Evolutionary conservation across 495 filamentous ascomycete species (phyloP).

Genomic region (Podospora pseudoanserina): DNA sequence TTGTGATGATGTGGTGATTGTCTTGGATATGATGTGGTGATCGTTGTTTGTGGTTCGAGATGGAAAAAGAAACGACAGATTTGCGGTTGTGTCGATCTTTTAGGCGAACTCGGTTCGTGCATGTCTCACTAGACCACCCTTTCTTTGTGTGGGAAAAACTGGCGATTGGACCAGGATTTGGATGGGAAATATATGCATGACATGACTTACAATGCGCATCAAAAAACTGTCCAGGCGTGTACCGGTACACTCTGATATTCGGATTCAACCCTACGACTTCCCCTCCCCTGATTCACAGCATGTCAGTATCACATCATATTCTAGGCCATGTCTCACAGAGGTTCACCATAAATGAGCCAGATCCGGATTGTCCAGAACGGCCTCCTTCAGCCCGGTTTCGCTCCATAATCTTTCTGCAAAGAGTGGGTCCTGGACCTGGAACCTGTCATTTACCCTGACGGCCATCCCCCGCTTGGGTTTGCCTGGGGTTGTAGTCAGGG

Average conservation of each 20-base stretch:
- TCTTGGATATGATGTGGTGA: background rate
- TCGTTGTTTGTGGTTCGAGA: background rate
- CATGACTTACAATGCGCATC: slow-evolving; percentile 72
- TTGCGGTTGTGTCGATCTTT: too few relatives aligned
- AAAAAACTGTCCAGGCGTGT: slow-evolving; percentile 81
- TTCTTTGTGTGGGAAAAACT: too few relatives aligned
- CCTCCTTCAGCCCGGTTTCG: slow-evolving; percentile 55
- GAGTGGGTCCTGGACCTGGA: slow-evolving; percentile 69
- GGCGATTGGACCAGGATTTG: background rate
- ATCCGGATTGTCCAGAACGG: slow-evolving; percentile 33
- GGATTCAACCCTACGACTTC: slow-evolving; percentile 81
- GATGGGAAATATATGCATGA: background rate
- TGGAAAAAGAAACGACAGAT: background rate
- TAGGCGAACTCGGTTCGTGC: too few relatives aligned
- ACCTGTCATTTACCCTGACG: slow-evolving; percentile 84
- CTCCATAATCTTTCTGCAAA: slow-evolving; percentile 77
- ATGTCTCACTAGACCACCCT: background rate
- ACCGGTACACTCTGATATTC: slow-evolving; percentile 91
- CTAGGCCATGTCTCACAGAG: background rate
- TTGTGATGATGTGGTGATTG: background rate
- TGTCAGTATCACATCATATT: background rate
- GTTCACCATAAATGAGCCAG: slow-evolving; percentile 35
- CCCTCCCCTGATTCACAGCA: slow-evolving; percentile 62
- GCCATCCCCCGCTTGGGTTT: slow-evolving; percentile 84
- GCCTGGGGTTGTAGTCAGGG: slow-evolving; percentile 75